Evolutionary conservation across 129 eudicot species (phyloP), one percentile per base, ranked within the genome.

Genomic region (Arctium lappa): DNA sequence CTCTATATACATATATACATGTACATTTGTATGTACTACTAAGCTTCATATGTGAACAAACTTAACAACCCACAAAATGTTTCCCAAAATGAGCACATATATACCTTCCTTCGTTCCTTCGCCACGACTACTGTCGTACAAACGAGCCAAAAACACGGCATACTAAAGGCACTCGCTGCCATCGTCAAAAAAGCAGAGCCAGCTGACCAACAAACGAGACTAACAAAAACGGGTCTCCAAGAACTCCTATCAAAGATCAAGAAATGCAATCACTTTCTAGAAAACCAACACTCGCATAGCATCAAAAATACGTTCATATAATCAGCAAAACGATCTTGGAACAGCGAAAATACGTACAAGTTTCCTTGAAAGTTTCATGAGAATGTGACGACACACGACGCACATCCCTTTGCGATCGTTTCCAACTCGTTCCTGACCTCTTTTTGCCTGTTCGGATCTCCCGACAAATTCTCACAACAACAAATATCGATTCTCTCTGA

Each of bases 401-500:
- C 74, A 7, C 86, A 88, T 74, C 86, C 90, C 78, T 76, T 81
- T 11, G 81, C 69, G 34, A 76, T 7, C 11, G 33, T 39, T 73
- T 78, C 78, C 73, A 90, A 81, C 50, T 75, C 84, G 48, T 80
- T 78, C 63, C 42, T 72, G 8, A 88, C 53, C 72, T 79, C 87
- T 73, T 71, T 68, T 74, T 62, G 84, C 85, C 82, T 81, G 75
- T 36, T 81, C 34, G 34, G 60, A 78, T 87, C 84, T 69, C 79
- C 80, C 36, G 62, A 66, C 2, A 87, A 71, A 85, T 81, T 81
- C 81, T 88, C 84, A 22, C 86, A 79, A 68, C 66, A 73, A 22
- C 31, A 81, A 3, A 92, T 77, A 69, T 77, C 77, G 85, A 92
- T 72, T 82, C 74, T 92, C 78, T 88, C 88, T 75, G 82, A 83